Conservation (phyloP, 2,329 filamentous ascomycete genomes). For the Scedosporium aurantiacum region DNA sequence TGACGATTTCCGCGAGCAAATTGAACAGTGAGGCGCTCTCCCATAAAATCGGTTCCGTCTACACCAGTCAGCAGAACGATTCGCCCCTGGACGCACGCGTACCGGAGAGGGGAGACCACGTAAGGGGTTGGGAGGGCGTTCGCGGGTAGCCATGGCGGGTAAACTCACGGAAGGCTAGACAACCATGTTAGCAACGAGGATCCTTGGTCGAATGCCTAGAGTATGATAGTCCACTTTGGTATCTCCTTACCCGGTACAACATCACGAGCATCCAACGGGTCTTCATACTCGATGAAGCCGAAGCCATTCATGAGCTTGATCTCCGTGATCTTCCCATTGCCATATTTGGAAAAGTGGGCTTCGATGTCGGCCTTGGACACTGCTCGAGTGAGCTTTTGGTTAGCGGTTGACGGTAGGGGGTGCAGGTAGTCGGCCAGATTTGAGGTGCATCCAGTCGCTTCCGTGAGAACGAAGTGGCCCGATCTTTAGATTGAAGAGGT, state of each 20-base stretch:
- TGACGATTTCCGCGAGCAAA: conserved; percentile 79
- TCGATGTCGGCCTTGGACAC: conserved; percentile 97
- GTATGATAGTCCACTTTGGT: background rate
- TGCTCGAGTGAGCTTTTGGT: conserved; percentile 28
- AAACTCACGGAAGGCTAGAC: conserved; percentile 50
- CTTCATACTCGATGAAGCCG: conserved; percentile 99
- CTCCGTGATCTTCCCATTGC: conserved; percentile 93
- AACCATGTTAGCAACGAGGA: background rate
- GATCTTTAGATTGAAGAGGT: conserved; percentile 2
- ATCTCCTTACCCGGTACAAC: conserved; percentile 79
- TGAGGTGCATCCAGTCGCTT: background rate
- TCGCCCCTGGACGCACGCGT: background rate
- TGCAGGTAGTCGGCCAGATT: background rate
- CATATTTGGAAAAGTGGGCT: conserved; percentile 88
- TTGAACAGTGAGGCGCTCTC: conserved; percentile 92
- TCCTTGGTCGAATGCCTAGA: background rate
- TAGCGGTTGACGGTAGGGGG: background rate
- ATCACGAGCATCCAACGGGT: conserved; percentile 94
- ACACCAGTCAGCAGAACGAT: conserved; percentile 12
- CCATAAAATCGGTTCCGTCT: conserved; percentile 98
- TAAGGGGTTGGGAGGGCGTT: conserved; percentile 5
- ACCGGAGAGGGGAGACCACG: conserved; percentile 14
- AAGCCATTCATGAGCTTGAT: conserved; percentile 99
- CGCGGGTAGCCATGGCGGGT: background rate
- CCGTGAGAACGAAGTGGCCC: conserved; percentile 3